Conservation (phyloP, 2,329 filamentous ascomycete genomes). For the Calonectria fujianensis region DNA sequence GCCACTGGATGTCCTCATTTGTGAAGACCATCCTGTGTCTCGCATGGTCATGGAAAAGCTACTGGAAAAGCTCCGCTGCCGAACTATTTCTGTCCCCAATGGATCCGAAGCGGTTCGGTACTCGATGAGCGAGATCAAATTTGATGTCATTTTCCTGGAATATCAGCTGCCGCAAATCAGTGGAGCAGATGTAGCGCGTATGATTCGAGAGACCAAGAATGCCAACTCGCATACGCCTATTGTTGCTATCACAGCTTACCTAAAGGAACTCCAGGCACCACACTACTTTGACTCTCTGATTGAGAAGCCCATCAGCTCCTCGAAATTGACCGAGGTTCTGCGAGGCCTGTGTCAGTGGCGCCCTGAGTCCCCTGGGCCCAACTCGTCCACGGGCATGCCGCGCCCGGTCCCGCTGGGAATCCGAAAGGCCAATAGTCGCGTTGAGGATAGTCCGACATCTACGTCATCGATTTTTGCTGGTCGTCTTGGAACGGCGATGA, state of each 20-base stretch:
- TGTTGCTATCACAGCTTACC: constrained; percentile 95
- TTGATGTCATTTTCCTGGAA: constrained; percentile 99
- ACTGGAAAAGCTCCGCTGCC: constrained; percentile 94
- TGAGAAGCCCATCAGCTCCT: constrained; percentile 95
- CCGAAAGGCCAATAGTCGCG: constrained; percentile 77
- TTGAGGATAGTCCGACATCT: constrained; percentile 90
- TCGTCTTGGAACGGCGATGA: constrained; percentile 84
- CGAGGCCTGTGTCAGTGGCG: constrained; percentile 96
- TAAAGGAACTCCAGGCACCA: constrained; percentile 96
- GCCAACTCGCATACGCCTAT: constrained; percentile 96
- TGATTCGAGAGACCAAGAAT: constrained; percentile 98
- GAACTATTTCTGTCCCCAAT: constrained; percentile 92
- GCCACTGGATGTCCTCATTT: constrained; percentile 94
- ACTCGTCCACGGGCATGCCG: constrained; percentile 67
- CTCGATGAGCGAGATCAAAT: constrained; percentile 97
- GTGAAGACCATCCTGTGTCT: constrained; percentile 97
- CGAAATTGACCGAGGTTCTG: constrained; percentile 92
- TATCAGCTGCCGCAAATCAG: constrained; percentile 97
- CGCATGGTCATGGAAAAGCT: constrained; percentile 99
- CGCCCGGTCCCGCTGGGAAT: constrained; percentile 79
- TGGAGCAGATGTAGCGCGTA: constrained; percentile 94
- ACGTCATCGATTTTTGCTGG: constrained; percentile 83
- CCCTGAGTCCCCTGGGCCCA: constrained; percentile 75
- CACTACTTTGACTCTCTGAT: constrained; percentile 97
- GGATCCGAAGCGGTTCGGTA: constrained; percentile 95